These are phyloP conservation scores for Coniosporium uncinatum DNA, from an alignment of 2,329 filamentous ascomycete genomes.

Conservation along the genomic window DNA sequence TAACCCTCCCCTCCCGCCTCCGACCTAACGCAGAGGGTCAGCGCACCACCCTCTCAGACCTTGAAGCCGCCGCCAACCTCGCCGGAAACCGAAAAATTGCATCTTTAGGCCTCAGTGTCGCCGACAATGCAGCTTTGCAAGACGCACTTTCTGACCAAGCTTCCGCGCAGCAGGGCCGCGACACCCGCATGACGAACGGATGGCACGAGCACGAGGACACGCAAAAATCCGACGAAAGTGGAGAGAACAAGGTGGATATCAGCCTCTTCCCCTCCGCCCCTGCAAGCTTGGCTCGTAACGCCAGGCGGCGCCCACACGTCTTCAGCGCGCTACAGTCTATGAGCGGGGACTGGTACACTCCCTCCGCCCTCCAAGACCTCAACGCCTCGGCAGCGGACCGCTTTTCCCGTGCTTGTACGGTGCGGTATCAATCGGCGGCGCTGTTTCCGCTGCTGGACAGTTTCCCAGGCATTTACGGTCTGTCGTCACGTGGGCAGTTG, in stretches of 20 bases:
- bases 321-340: too few species aligned
- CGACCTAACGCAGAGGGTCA: slow-evolving; percentile 14
- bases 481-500: slow-evolving; percentile 24
- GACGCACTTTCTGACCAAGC: too few species aligned
- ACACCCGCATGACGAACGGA: slow-evolving; percentile 14
- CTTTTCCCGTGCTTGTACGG: too few species aligned
- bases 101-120: not conserved
- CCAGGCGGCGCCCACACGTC: too few species aligned
- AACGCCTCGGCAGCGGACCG: too few species aligned
- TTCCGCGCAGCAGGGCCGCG: slow-evolving; percentile 16
- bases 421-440: slow-evolving; percentile 45
- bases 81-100: not conserved
- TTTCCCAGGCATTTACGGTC: slow-evolving; percentile 70
- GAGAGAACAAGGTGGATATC: too few species aligned
- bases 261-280: too few species aligned
- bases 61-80: not conserved
- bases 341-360: too few species aligned
- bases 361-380: too few species aligned
- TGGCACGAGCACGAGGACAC: too few species aligned
- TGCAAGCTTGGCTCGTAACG: too few species aligned
- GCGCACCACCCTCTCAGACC: not conserved
- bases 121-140: not conserved
- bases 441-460: slow-evolving; percentile 77
- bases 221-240: too few species aligned
- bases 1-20: slow-evolving; percentile 71